Base-by-base conservation (phyloP, 441 rosid species). In the Euphorbia schlechtendalii region DNA sequence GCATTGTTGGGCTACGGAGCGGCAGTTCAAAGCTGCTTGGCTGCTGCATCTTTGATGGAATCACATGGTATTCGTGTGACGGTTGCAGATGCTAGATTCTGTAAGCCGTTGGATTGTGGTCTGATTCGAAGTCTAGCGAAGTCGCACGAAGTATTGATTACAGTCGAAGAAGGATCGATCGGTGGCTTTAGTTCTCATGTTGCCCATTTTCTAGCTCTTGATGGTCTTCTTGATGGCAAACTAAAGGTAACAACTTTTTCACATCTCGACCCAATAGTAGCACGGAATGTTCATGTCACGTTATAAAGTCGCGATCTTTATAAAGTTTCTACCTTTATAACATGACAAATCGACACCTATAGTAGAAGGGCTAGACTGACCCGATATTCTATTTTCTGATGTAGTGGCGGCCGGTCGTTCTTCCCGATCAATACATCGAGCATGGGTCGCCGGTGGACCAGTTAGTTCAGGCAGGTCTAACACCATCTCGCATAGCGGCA, bases 121-220 rank as follows among this genome's bases (percentile, higher is more conserved):
- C 90, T 89, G 27, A 85, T 92, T 22, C 83, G 96, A 15, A 76
- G 83, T 56, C 86, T 92, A n/a, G 89, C 96, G 22, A 92, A 83
- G 67, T 80, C 96, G 5, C 96, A 92, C 2, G 96, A 92, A 67
- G 76, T 86, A 0, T 68, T 92, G 63, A 84, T 92, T 32, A 92
- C 98, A 0, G 90, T 92, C 1, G 96, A 92, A 76, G 96, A 92
- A 85, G 98, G 98, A 59, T 89, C 98, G 0, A 84, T 87, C 8
- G 98, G 98, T 40, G 98, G 98, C 48, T 92, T 92, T 46, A 92
- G 98, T 57, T 92, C 96, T 64, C 98, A 89, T 11, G 96, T 92
- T 0, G 96, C 86, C 21, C 96, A 92, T 73, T 92, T 92, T 78
- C 80, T 92, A 20, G 96, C 98, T 6, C 86, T 89, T 0, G 82